These are phyloP conservation scores for Monilinia vaccinii-corymbosi DNA, from an alignment of 2,329 filamentous ascomycete genomes.

Conservation along the genomic window DNA sequence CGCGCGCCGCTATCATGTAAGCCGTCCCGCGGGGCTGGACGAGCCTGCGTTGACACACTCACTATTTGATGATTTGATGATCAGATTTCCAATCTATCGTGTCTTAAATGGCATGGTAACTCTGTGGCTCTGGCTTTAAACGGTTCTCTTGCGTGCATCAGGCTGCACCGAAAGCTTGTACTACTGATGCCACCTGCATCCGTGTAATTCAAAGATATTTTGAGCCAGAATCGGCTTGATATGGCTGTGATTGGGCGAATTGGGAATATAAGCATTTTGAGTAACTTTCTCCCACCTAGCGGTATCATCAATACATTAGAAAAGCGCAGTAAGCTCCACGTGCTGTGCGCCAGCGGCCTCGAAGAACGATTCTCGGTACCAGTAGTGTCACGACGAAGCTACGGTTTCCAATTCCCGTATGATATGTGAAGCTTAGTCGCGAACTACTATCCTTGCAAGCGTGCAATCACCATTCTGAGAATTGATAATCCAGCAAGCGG, in stretches of 20 bases:
- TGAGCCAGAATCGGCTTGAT: neutral
- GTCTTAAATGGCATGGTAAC: neutral
- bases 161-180: conserved; percentile 1
- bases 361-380: neutral
- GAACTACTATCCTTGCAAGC: neutral
- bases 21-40: conserved; percentile 1
- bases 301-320: neutral
- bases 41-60: neutral
- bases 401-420: neutral
- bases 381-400: neutral
- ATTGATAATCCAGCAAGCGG: neutral
- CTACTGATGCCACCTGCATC: neutral
- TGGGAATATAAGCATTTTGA: neutral
- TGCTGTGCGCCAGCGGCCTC: neutral
- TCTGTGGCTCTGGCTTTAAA: conserved; percentile 5
- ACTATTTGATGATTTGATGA: neutral
- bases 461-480: neutral
- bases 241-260: conserved; percentile 1
- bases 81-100: neutral
- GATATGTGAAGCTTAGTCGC: neutral
- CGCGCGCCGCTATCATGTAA: neutral
- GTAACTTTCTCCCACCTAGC: neutral
- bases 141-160: conserved; percentile 4
- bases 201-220: neutral
- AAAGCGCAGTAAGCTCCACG: neutral